Evolutionary conservation across 306 rosid genomes (phyloP), one percentile per base, ranked within the genome.

Genomic region (Adenanthera pavonina): DNA sequence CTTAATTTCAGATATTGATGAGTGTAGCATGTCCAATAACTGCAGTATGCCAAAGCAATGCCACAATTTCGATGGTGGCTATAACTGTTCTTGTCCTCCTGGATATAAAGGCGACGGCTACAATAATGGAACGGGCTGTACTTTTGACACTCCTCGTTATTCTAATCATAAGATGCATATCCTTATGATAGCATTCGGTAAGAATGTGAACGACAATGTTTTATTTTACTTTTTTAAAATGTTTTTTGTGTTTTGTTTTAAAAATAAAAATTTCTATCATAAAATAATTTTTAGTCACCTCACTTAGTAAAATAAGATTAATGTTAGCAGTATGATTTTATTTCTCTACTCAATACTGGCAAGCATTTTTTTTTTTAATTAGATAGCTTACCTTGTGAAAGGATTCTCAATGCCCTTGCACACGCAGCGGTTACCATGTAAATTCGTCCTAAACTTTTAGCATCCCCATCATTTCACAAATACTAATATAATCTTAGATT

Each of bases 1-100:
- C 35, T 9, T 62, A 59, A 35, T 54, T 15, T 25, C 76, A 73
- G 54, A 69, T 25, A 8, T 82, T 1, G 20, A 78, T 11, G 82
- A 78, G 49, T 79, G 83, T 59, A 33, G 68, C 41, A 30, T 8
- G 33, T 17, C 40, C 7, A 61, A 61, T 13, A 30, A 30, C 6
- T 61, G 68, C 41, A 61, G 40, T 33, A 33, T 30, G 13, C 38
- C 40, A 3, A 13, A 12, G 40, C 68, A 33, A 61, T 61, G 68
- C 41, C 0, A 33, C 68, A 61, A 33, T 38, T 30, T 61, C 17
- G 68, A 12, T 0, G 68, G 68, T 33, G n/a, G 41, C 34, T 61
- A 30, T 41, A 61, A 6, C 3, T 61, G 68, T 61, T 61, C 68
- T 61, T 61, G 68, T 61, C 41, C 68, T 0, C 68, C 41, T 33